phyloP scores from a whole-genome alignment of 352 stramenopile species.

The Proteromonas lacertae region DNA sequence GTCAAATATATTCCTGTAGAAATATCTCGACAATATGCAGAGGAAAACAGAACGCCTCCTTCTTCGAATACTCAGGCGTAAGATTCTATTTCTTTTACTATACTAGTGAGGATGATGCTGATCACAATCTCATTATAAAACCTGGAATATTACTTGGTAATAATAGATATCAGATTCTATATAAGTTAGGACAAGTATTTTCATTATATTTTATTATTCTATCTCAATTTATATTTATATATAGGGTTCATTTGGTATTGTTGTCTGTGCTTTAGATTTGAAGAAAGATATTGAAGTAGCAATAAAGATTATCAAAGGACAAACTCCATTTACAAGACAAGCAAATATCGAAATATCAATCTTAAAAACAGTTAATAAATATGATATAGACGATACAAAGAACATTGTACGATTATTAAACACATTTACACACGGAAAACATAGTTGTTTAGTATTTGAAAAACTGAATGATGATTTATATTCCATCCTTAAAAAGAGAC shows the following conservation, averaged over 20 bases:
- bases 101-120: no score
- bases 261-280: conserved; percentile 49
- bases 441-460: conserved; percentile 95
- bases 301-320: conserved; percentile 92
- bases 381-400: conserved; percentile 32
- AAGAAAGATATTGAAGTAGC: conserved; percentile 40
- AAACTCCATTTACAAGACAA: conserved; percentile 67
- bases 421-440: conserved; percentile 67
- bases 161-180: no score
- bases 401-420: conserved; percentile 62
- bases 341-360: conserved; percentile 74
- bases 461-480: conserved; percentile 80
- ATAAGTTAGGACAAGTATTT: no score
- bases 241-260: conserved; percentile 68
- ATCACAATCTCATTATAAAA: no score
- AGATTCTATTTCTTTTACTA: no score
- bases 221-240: not conserved
- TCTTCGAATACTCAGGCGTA: no score
- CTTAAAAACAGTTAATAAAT: conserved; percentile 37
- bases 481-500: conserved; percentile 65
- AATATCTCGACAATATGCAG: no score
- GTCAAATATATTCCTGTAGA: no score
- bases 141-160: no score
- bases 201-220: not conserved
- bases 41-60: no score